These are phyloP conservation scores for Penicillium concentricum DNA, from an alignment of 2,329 filamentous ascomycete species.

Conservation along the genomic window DNA sequence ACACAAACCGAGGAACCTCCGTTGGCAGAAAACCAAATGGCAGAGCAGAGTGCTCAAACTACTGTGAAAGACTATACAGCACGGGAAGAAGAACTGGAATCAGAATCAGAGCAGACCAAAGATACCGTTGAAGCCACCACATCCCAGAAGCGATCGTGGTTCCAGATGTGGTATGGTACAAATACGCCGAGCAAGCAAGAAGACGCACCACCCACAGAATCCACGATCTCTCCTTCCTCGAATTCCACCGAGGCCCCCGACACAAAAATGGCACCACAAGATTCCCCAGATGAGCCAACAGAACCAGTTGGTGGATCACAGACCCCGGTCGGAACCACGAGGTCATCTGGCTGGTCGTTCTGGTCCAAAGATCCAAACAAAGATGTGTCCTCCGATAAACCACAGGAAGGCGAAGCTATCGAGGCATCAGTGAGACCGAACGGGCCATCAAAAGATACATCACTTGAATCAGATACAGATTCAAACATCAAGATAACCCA, in stretches of 20 bases:
- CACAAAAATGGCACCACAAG: conserved; percentile 19
- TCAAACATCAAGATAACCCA: conserved; percentile 27
- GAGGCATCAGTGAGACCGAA: conserved; percentile 25
- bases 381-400: conserved; percentile 21
- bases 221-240: conserved; percentile 7
- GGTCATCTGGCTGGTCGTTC: conserved; percentile 43
- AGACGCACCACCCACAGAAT: conserved; percentile 23
- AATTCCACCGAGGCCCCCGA: conserved; percentile 8
- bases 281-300: conserved; percentile 19
- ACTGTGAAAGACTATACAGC: conserved; percentile 9
- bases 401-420: conserved; percentile 28
- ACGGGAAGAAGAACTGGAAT: conserved; percentile 14
- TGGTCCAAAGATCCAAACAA: conserved; percentile 40
- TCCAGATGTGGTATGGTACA: conserved; percentile 45
- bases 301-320: conserved; percentile 23
- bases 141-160: conserved; percentile 43
- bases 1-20: conserved; percentile 14
- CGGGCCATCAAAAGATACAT: conserved; percentile 15
- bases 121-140: conserved; percentile 8
- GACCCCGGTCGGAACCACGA: conserved; percentile 23
- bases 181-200: conserved; percentile 23
- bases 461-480: conserved; percentile 20
- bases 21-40: conserved; percentile 6
- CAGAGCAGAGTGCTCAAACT: conserved; percentile 11
- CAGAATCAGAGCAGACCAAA: background rate